A percentile compares a stretch with the other conserved stretches of the same genome.
These are phyloP conservation scores for Macrophomina phaseolina DNA, from an alignment of 2,329 filamentous ascomycete genomes.

Conservation along the genomic window DNA sequence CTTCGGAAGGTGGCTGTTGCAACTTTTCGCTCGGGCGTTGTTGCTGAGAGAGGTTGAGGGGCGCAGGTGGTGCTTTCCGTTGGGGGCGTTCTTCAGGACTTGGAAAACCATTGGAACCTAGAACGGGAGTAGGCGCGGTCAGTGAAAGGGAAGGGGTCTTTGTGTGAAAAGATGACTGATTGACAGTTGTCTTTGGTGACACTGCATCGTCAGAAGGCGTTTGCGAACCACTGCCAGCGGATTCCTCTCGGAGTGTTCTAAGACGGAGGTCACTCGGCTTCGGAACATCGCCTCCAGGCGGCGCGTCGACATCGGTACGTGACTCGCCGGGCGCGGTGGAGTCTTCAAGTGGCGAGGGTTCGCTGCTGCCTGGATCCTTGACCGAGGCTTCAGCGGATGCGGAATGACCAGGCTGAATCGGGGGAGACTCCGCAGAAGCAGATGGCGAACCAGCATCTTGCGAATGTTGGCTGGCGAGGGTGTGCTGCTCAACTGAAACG, in stretches of 20 bases:
- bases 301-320: constrained; percentile 2
- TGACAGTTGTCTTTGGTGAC: constrained; percentile 21
- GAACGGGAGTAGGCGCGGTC: constrained; percentile 46
- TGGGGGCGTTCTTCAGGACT: constrained; percentile 51
- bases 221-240: neutral
- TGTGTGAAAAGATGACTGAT: constrained; percentile 29
- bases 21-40: constrained; percentile 51
- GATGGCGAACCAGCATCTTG: constrained; percentile 17
- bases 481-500: constrained; percentile 20
- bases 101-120: constrained; percentile 45
- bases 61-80: constrained; percentile 84
- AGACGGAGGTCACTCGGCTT: constrained; percentile 20
- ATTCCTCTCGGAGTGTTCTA: constrained; percentile 20
- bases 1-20: constrained; percentile 52
- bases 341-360: constrained; percentile 16
- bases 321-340: constrained; percentile 2
- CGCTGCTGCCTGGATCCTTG: constrained; percentile 18
- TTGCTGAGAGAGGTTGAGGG: constrained; percentile 70
- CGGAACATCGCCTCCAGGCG: neutral
- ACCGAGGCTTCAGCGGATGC: constrained; percentile 5
- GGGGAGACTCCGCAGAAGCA: constrained; percentile 11
- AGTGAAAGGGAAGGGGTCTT: constrained; percentile 45
- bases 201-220: constrained; percentile 21
- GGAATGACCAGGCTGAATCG: constrained; percentile 11
- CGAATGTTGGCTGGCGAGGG: constrained; percentile 2